A percentile compares a stretch with the other conserved stretches of the same genome.
Evolutionary conservation across 192 early-diverging fungal species (phyloP).

Genomic region (Podila epigama): DNA sequence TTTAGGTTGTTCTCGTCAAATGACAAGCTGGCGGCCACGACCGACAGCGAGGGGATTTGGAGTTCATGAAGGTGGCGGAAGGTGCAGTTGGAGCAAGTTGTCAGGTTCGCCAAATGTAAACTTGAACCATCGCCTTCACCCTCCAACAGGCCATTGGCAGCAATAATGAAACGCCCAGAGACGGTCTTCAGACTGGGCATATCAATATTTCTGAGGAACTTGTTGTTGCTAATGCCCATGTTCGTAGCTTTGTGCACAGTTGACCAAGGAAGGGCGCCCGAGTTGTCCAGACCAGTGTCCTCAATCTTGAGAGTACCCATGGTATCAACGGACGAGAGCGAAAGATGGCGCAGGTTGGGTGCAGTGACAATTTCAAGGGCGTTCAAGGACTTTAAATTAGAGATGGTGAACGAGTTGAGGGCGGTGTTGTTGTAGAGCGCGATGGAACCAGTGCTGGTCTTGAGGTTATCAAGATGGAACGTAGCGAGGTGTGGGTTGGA

Average conservation of each 20-base stretch:
- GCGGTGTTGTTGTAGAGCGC: constrained; percentile 65
- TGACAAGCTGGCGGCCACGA: constrained; percentile 61
- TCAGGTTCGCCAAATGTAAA: constrained; percentile 58
- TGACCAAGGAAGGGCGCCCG: constrained; percentile 49
- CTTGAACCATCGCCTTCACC: constrained; percentile 38
- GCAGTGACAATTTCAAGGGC: constrained; percentile 60
- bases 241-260: constrained; percentile 46
- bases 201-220: constrained; percentile 56
- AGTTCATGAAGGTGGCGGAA: constrained; percentile 63
- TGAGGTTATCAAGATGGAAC: constrained; percentile 20
- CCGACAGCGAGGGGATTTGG: constrained; percentile 50
- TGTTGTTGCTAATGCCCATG: constrained; percentile 65
- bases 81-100: constrained; percentile 61
- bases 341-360: constrained; percentile 51
- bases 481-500: constrained; percentile 25
- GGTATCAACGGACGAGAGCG: constrained; percentile 21
- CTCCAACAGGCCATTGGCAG: constrained; percentile 58
- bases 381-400: constrained; percentile 45
- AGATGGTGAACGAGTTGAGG: constrained; percentile 52
- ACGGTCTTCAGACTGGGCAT: constrained; percentile 55
- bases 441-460: constrained; percentile 44
- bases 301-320: constrained; percentile 55
- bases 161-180: constrained; percentile 59
- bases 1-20: constrained; percentile 66
- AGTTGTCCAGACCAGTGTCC: constrained; percentile 52